A percentile compares a stretch with the other conserved stretches of the same genome.
These are phyloP conservation scores for Pyricularia pennisetigena DNA, from an alignment of 2,329 filamentous ascomycete genomes.

Conservation along the genomic window DNA sequence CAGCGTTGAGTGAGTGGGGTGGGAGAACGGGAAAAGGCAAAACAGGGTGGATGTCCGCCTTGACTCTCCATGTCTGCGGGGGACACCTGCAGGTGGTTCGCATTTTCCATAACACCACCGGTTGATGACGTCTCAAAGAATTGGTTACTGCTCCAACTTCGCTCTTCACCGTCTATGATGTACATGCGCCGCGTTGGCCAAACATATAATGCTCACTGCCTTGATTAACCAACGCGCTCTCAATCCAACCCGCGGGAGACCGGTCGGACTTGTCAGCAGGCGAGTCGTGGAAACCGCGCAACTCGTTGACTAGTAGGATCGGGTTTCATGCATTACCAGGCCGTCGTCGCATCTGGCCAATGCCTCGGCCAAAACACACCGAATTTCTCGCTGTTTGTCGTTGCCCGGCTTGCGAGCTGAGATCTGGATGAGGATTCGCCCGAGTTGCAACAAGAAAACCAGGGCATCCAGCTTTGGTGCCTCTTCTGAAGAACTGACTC, in stretches of 20 bases:
- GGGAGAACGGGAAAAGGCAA: too few species aligned
- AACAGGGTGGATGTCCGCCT: neutral
- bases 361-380: neutral
- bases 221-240: neutral
- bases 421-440: neutral
- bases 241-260: neutral
- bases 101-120: neutral
- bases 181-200: neutral
- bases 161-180: too few species aligned
- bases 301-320: neutral
- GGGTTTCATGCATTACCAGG: neutral
- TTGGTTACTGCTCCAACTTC: neutral
- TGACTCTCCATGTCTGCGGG: neutral
- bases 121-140: neutral
- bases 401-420: neutral
- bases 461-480: neutral
- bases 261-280: neutral
- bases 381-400: neutral
- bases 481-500: neutral
- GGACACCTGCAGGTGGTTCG: neutral
- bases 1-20: too few species aligned
- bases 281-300: neutral
- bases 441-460: neutral
- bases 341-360: neutral
- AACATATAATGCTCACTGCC: neutral